Evolutionary conservation across 805 yeast species (phyloP), one percentile per base, ranked within the genome.

Genomic region (Yarrowia yakushimensis): DNA sequence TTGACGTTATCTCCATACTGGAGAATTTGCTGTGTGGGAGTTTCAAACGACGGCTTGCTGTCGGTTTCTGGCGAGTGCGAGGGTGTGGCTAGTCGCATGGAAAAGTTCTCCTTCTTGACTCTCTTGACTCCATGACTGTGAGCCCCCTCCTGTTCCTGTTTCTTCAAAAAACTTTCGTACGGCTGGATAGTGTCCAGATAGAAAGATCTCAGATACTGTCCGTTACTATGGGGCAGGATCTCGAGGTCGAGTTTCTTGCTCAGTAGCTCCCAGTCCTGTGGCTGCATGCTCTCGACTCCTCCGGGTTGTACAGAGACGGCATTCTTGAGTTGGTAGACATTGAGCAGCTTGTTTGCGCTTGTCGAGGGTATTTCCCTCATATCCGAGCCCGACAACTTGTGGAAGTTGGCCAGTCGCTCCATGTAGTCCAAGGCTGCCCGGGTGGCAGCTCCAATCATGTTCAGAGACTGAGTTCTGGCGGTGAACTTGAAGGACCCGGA

Each of bases 361-460:
- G 63, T 48, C 2, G 59, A 52, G 4, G 76, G 76, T 31, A 62
- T 63, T 39, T 65, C 60, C 6, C 65, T 65, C 23, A 67, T 65
- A 15, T 62, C 59, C 36, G 66, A 55, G 18, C 70, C 73, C 13
- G 63, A 60, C 63, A 71, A 64, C 43, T 62, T 63, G 64, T 75
- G 77, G 63, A 68, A 75, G 54, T 70, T 70, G 65, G 66, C 64
- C 50, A 75, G 65, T 23, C 73, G 73, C 55, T 72, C 73, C 30
- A 71, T 66, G 68, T 72, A 75, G 65, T 71, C 72, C 63, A 69
- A 63, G 17, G 66, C 66, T 15, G 74, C 65, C 25, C 78, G 63
- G 11, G 76, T 70, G 20, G 69, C 63, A 1, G 73, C 76, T 22
- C 74, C 76, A 71, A 75, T 69, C 12, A 71, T 65, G 60, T 70